Evolutionary conservation across 768 basidiomycete species (phyloP).

Genomic region (Lactifluus piperatus): DNA sequence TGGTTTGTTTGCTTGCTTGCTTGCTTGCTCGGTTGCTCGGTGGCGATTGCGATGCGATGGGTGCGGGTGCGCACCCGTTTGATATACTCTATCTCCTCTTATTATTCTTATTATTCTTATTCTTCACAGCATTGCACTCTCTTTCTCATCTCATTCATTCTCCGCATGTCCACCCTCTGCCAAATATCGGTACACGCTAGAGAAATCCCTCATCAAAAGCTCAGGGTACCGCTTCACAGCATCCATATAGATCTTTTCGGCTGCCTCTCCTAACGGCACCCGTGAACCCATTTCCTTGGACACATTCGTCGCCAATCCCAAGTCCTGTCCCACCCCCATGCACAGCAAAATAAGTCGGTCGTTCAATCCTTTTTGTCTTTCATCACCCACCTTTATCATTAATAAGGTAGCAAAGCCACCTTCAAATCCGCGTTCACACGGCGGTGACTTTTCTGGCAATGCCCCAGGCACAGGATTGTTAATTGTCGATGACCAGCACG

Average conservation of each 20-base stretch:
- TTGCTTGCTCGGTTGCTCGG: background rate
- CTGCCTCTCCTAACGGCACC: slow-evolving; percentile 59
- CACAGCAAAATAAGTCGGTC: slow-evolving; percentile 10
- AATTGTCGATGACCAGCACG: slow-evolving; percentile 75
- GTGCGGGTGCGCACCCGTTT: too few relatives aligned
- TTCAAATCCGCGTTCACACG: slow-evolving; percentile 75
- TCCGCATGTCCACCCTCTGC: too few relatives aligned
- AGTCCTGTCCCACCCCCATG: slow-evolving; percentile 44
- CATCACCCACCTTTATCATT: slow-evolving; percentile 63
- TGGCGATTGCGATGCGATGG: background rate
- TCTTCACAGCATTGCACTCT: background rate
- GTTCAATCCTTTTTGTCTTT: background rate
- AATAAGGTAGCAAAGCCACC: slow-evolving; percentile 79
- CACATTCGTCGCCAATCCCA: slow-evolving; percentile 68
- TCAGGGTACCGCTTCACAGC: slow-evolving; percentile 48
- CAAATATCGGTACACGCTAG: slow-evolving; percentile 66
- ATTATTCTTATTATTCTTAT: background rate
- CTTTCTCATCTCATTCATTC: slow-evolving; percentile 17
- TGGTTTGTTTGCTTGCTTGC: background rate
- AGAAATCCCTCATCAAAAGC: slow-evolving; percentile 68
- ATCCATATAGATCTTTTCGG: slow-evolving; percentile 51
- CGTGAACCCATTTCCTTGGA: slow-evolving; percentile 41
- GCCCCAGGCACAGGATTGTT: slow-evolving; percentile 85
- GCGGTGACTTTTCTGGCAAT: slow-evolving; percentile 61
- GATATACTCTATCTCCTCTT: too few relatives aligned